Base-by-base conservation (phyloP, 2,329 filamentous ascomycete genomes). In the Pyricularia pennisetigena region DNA sequence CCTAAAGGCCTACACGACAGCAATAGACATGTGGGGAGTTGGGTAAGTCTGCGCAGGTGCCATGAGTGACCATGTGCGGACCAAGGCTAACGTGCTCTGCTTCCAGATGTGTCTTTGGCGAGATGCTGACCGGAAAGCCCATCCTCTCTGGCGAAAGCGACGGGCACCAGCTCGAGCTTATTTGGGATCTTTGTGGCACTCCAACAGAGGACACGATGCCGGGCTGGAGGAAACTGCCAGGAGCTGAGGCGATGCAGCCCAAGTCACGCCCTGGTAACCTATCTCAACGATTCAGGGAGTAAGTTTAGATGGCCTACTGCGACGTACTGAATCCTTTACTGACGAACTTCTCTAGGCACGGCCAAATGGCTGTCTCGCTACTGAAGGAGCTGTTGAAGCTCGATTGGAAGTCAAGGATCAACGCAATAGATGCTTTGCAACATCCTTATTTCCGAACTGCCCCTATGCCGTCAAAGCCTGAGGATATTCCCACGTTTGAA, bases 11-110 rank as follows among this genome's bases (percentile, higher is more conserved):
- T 99, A 99, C 79, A 99, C 95, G n/a, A 93, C 94, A 16, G 94
- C 95, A 10, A 97, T 99, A 74, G 95, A 99, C 78, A 88, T 99
- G 80, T 99, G 95, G 95, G 95, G 95, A 73, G 94, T 97, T 72
- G 95, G 94, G 91, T 94, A 83, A 81, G 88, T 77, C 68, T 62
- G 7, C 26, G 4, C 12, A 28, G 7, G 20, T 26, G 24, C 4
- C 24, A 67, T 24, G 16, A 54, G 23, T 26, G 2, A 20, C 24
- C 12, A 28, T 62, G 59, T 20, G 59, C 9, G 24, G 59, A 29
- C 26, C 14, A 62, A 14, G 5, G 73, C 73, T 74, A 69, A 78
- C 68, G 68, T 59, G 61, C 69, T 35, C 10, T 28, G n/a, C 20
- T 41, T 24, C 10, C 69, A 93, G 91, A n/a, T 99, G 95, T 76